Evolutionary conservation across 2,329 filamentous ascomycete genomes (phyloP), one percentile per base, ranked within the genome.

Genomic region (Colletotrichum graminicola): DNA sequence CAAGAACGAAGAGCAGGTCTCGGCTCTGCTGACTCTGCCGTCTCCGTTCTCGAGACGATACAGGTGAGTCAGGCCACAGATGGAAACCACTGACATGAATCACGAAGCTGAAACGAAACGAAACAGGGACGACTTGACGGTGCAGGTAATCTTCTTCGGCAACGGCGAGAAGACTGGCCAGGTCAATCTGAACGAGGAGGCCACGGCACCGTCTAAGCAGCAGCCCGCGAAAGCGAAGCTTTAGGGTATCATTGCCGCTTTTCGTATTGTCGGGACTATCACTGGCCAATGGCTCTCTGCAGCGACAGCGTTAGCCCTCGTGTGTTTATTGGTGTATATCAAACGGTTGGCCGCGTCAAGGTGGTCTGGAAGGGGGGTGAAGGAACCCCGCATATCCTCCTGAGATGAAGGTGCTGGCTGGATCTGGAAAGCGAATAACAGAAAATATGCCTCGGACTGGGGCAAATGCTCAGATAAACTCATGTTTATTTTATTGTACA

Each of bases 121-220:
- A 34, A 52, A 18, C 72, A 95, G 94, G 75, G 96, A 99, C 79
- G 96, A 99, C 79, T 84, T 99, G 74, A 99, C 96, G 0, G 95
- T 99, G 21, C 94, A 99, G 81, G 96, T 99, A 73, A 97, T 99
- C 78, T 99, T 99, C 87, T 99, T 99, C 77, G 96, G 96, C 72
- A 90, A 97, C 76, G 90, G 92, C 45, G 85, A 91, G 64, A 91
- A 91, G 79, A 92, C 88, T 39, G 94, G 95, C 45, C 91, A 92
- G 74, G 92, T 98, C 6, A 89, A 92, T 6, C 81, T 97, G 69
- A 99, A 98, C 81, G 86, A 92, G 74, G 95, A 98, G 78, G 96
- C 96, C 1, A 97, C 92, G 72, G 93, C 92, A 49, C 76, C 78
- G 12, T 66, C 74, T 47, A 54, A 73, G 65, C 77, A 81, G 59